phyloP scores from a whole-genome alignment of 2,329 filamentous ascomycete genomes.

The Apiospora arundinis region DNA sequence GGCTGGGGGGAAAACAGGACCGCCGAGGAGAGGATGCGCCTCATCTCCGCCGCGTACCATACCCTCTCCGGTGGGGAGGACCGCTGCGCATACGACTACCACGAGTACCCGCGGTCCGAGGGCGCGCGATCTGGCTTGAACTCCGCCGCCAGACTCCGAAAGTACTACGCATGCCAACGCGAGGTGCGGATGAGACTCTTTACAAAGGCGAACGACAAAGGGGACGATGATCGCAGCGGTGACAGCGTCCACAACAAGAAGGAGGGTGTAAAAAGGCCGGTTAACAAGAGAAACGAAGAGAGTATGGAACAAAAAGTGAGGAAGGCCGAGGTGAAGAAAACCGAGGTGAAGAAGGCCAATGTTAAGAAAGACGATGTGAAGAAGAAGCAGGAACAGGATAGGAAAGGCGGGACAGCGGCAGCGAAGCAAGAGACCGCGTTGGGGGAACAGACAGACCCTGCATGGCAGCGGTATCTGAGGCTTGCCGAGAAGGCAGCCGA shows the following conservation, averaged over 20 bases:
- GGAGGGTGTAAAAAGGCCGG: neutral
- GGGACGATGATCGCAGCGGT: neutral
- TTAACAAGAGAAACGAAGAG: neutral
- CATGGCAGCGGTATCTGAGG: neutral
- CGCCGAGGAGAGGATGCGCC: neutral
- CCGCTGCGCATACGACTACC: neutral
- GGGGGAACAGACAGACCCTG: neutral
- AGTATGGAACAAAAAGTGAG: neutral
- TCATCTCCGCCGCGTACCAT: neutral
- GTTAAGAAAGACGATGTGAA: neutral
- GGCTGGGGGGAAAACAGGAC: neutral
- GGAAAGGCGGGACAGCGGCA: neutral
- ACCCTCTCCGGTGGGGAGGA: neutral
- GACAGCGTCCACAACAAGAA: neutral
- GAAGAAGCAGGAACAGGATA: neutral
- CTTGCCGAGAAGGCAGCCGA: neutral
- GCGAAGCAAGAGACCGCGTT: neutral
- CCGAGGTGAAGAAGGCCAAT: neutral
- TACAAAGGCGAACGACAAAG: neutral
- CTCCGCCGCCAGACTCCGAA: no score
- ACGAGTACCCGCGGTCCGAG: neutral
- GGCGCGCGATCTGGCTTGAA: neutral
- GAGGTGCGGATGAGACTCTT: neutral
- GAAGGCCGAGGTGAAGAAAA: neutral
- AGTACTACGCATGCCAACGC: neutral